A percentile compares a stretch with the other conserved stretches of the same genome.
These are phyloP conservation scores for Parafenestella ontariensis DNA, from an alignment of 2,329 filamentous ascomycete genomes.

Conservation along the genomic window DNA sequence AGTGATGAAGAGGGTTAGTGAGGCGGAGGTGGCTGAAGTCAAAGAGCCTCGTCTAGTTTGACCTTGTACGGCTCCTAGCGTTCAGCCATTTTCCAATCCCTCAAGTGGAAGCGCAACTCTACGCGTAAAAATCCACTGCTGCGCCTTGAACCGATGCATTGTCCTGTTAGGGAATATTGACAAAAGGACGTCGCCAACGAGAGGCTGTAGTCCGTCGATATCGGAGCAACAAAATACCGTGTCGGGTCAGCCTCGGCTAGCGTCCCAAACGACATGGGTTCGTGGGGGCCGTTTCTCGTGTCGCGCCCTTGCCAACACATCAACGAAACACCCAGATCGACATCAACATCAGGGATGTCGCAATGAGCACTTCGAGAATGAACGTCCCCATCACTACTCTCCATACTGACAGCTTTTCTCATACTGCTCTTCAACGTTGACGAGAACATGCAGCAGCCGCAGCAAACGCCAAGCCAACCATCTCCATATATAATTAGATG, in stretches of 20 bases:
- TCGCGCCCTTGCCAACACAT: not conserved
- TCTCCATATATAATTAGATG: not conserved
- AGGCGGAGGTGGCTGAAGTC: not conserved
- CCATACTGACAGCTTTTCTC: too few relatives aligned
- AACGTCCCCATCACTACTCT: too few relatives aligned
- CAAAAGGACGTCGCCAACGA: too few relatives aligned
- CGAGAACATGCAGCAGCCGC: not conserved
- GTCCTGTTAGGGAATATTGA: not conserved
- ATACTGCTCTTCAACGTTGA: not conserved
- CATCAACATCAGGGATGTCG: not conserved
- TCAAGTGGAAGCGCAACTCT: not conserved
- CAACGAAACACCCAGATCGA: not conserved
- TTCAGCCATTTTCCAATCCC: not conserved
- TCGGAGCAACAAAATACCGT: not conserved
- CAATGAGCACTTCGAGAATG: not conserved
- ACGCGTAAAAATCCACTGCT: not conserved
- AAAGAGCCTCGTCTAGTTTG: too few relatives aligned
- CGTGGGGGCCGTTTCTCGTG: not conserved
- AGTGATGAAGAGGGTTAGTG: not conserved
- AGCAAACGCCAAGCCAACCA: not conserved
- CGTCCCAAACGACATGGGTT: not conserved
- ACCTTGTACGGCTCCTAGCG: too few relatives aligned
- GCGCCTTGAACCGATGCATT: not conserved
- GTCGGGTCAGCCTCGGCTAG: not conserved
- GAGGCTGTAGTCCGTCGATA: not conserved